A percentile compares a stretch with the other conserved stretches of the same genome.
Evolutionary conservation across 73 alveolate genomes (phyloP).

Genomic region (Diophrys sp.): DNA sequence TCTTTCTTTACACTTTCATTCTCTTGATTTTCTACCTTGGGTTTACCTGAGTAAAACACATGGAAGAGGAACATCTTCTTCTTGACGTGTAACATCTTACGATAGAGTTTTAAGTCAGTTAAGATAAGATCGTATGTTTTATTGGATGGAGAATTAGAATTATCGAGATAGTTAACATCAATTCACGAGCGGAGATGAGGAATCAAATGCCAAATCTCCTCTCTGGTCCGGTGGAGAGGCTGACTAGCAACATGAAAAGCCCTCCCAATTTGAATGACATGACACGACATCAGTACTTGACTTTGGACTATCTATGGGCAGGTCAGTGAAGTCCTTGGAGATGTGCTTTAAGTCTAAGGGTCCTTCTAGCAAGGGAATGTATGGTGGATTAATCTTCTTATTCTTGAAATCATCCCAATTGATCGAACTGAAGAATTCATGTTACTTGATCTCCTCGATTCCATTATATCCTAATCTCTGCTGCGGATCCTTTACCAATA

Average conservation of each 20-base stretch:
- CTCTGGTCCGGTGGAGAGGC: no score
- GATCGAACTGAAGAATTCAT: neutral
- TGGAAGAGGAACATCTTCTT: constrained; percentile 1
- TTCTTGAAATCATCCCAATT: neutral
- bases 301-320: neutral
- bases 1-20: neutral
- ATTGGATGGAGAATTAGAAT: no score
- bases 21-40: neutral
- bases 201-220: no score
- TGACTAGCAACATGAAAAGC: neutral
- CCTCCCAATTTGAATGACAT: constrained; percentile 1
- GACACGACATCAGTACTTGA: neutral
- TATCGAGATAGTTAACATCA: no score
- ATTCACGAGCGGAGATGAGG: no score
- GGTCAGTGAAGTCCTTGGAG: neutral
- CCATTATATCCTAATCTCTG: constrained; percentile 6
- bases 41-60: neutral
- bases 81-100: neutral
- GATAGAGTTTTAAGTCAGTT: neutral
- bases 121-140: no score
- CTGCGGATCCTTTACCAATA: constrained; percentile 29
- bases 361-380: neutral
- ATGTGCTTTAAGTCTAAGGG: constrained; percentile 10
- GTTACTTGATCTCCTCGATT: constrained; percentile 10
- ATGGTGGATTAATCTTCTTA: neutral